Percentiles rank a stretch among this genome's conserved stretches.
Evolutionary conservation across 1,284 basidiomycete genomes (phyloP).

Genomic region (Chondrostereum purpureum): DNA sequence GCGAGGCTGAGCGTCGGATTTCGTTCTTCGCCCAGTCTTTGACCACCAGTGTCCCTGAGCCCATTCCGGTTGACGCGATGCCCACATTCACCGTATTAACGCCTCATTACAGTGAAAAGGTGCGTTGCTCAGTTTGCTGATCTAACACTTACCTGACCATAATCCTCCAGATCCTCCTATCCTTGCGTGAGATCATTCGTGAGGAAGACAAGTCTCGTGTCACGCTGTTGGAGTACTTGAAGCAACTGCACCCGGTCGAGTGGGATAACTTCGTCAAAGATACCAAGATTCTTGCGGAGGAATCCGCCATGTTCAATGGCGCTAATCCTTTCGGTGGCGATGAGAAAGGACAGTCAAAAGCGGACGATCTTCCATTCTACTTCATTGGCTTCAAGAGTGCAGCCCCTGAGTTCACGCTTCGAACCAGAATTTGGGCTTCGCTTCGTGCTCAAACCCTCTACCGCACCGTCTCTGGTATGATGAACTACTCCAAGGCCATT

Average conservation of each 20-base stretch:
- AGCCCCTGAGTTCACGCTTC: slow-evolving; percentile 95
- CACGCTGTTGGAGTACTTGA: slow-evolving; percentile 93
- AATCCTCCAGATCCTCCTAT: slow-evolving; percentile 68
- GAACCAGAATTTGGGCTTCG: slow-evolving; percentile 98
- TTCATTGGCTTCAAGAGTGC: slow-evolving; percentile 99
- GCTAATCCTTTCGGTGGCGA: slow-evolving; percentile 75
- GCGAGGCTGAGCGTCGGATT: slow-evolving; percentile 90
- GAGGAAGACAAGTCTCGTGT: slow-evolving; percentile 96
- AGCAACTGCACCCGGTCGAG: slow-evolving; percentile 96
- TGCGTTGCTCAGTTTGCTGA: slow-evolving; percentile 20
- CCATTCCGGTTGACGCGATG: slow-evolving; percentile 92
- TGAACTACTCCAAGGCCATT: slow-evolving; percentile 99
- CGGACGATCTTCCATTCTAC: slow-evolving; percentile 96
- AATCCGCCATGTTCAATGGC: slow-evolving; percentile 83
- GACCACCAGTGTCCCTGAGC: slow-evolving; percentile 84
- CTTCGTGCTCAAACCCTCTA: slow-evolving; percentile 97
- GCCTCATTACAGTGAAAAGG: slow-evolving; percentile 95
- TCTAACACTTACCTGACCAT: slow-evolving; percentile 10
- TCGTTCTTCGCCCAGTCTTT: slow-evolving; percentile 96
- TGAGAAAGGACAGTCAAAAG: slow-evolving; percentile 82
- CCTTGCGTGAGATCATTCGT: slow-evolving; percentile 91
- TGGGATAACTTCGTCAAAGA: slow-evolving; percentile 99
- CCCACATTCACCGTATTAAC: slow-evolving; percentile 95
- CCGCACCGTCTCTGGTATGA: slow-evolving; percentile 98
- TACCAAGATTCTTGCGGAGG: slow-evolving; percentile 98